Conservation (phyloP, 805 yeast species). For the Saccharomycopsis selenospora region DNA sequence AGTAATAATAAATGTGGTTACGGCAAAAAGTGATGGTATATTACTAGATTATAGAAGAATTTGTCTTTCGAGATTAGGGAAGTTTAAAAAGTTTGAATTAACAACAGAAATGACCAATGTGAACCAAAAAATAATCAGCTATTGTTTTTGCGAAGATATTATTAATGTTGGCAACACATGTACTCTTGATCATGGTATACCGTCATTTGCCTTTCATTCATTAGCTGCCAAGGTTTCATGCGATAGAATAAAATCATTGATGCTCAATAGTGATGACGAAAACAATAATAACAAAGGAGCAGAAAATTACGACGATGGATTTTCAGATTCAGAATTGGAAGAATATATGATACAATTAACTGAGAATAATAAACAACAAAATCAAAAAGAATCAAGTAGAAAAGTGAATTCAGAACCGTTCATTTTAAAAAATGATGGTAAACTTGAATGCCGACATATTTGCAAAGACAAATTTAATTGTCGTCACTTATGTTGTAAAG, state of each 20-base stretch:
- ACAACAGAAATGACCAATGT: conserved; percentile 21
- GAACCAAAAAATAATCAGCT: conserved; percentile 26
- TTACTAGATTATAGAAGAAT: conserved; percentile 41
- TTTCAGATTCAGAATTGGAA: conserved; percentile 8
- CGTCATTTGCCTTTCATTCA: conserved; percentile 15
- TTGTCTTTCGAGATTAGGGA: conserved; percentile 24
- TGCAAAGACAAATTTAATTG: conserved; percentile 36
- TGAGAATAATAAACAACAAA: too few species aligned
- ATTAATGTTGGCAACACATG: conserved; percentile 27
- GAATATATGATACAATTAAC: background rate
- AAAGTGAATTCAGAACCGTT: conserved; percentile 13
- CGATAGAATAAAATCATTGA: conserved; percentile 25
- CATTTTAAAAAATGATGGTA: conserved; percentile 27
- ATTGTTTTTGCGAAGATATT: conserved; percentile 34
- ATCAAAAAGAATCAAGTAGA: conserved; percentile 8
- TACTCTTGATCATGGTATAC: conserved; percentile 19
- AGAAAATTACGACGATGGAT: conserved; percentile 12
- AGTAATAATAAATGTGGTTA: conserved; percentile 29
- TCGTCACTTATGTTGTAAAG: conserved; percentile 42
- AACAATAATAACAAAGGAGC: too few species aligned
- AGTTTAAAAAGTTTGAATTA: conserved; percentile 27
- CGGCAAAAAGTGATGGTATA: conserved; percentile 29
- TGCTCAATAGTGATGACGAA: conserved; percentile 23
- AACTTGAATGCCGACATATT: conserved; percentile 35
- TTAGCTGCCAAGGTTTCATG: too few species aligned